A percentile compares a stretch with the other conserved stretches of the same genome.
phyloP scores from a whole-genome alignment of 768 basidiomycete genomes.

The Xerocomellus intermedius region DNA sequence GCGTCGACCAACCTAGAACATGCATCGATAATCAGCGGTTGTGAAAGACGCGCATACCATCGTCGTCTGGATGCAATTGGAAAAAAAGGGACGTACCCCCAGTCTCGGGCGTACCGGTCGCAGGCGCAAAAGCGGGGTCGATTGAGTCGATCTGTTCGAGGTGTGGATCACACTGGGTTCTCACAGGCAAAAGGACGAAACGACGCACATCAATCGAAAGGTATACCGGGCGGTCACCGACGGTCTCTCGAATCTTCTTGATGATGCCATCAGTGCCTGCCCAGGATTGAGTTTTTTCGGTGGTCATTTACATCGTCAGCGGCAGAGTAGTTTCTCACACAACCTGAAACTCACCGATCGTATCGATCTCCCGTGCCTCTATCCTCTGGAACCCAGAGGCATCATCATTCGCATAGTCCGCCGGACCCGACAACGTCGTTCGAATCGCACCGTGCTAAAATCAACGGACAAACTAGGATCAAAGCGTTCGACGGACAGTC shows the following conservation, averaged over 20 bases:
- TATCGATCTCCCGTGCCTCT: conserved; percentile 83
- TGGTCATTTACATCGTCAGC: not conserved
- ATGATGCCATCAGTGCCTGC: conserved; percentile 74
- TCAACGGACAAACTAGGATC: conserved; percentile 70
- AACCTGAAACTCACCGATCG: conserved; percentile 50
- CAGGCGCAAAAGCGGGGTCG: conserved; percentile 80
- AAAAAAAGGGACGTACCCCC: conserved; percentile 43
- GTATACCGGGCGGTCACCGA: conserved; percentile 74
- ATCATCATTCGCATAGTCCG: conserved; percentile 78
- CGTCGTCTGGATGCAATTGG: too few relatives aligned
- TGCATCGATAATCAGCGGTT: not conserved
- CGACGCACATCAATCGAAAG: conserved; percentile 68
- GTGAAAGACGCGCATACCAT: not conserved
- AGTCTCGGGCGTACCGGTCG: conserved; percentile 83
- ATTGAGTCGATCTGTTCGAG: conserved; percentile 65
- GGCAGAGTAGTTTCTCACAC: not conserved
- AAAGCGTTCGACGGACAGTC: conserved; percentile 38
- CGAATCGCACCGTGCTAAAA: conserved; percentile 82
- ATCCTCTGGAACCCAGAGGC: conserved; percentile 78
- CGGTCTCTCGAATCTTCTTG: conserved; percentile 73
- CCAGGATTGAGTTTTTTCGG: not conserved
- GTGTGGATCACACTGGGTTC: not conserved
- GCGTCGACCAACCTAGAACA: conserved; percentile 61
- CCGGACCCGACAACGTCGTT: conserved; percentile 74
- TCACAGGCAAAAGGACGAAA: not conserved